Evolutionary conservation across 345 rosid species (phyloP).

Genomic region (Citrus unshiu): DNA sequence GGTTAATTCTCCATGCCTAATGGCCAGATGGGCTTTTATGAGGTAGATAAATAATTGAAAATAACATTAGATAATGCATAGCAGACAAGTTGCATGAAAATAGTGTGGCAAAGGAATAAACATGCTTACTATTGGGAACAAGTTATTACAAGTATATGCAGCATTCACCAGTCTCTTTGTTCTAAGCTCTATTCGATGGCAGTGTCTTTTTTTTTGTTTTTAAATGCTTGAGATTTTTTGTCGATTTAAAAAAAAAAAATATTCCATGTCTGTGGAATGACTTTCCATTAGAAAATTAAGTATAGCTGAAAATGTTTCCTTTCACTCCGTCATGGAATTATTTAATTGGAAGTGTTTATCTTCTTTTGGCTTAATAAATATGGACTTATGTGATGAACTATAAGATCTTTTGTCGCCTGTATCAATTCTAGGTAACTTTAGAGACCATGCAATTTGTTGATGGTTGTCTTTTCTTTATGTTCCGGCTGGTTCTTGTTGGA

Average conservation of each 20-base stretch:
- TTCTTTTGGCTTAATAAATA: not conserved
- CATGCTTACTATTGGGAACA: not conserved
- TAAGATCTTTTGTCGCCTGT: not conserved
- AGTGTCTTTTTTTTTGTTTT: not conserved
- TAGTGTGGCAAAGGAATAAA: not conserved
- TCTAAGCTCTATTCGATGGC: not conserved
- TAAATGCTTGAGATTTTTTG: not conserved
- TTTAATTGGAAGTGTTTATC: not conserved
- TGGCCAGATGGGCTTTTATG: not conserved
- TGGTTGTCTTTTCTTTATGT: not conserved
- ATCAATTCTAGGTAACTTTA: not conserved
- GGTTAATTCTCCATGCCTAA: not conserved
- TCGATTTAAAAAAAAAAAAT: not conserved
- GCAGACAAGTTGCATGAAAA: not conserved
- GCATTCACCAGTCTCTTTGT: not conserved
- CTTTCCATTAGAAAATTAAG: not conserved
- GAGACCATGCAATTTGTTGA: not conserved
- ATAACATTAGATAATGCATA: not conserved
- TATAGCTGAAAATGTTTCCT: not conserved
- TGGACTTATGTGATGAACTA: not conserved
- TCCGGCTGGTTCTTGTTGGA: not conserved
- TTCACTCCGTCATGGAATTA: not conserved
- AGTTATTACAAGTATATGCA: not conserved
- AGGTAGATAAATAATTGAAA: not conserved
- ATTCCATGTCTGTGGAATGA: not conserved